phyloP scores from a whole-genome alignment of 441 rosid species.

The Eutrema salsugineum region DNA sequence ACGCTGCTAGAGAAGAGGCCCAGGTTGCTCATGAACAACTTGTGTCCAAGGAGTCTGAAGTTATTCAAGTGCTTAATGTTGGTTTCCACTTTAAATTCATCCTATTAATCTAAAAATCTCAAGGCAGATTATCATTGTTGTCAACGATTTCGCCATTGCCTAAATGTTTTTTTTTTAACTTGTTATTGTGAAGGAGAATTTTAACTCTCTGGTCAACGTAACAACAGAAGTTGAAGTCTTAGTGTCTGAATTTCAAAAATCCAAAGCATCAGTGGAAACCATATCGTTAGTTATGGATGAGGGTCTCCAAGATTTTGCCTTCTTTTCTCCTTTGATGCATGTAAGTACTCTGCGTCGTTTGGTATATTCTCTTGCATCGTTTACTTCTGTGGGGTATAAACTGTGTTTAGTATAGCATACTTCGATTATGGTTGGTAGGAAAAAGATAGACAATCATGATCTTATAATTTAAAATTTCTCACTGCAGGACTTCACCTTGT shows the following conservation, averaged over 20 bases:
- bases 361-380: not conserved
- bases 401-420: constrained; percentile 1
- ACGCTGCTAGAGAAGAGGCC: constrained; percentile 59
- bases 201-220: constrained; percentile 39
- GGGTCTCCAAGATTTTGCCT: constrained; percentile 52
- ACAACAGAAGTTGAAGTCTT: constrained; percentile 58
- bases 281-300: constrained; percentile 55
- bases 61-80: constrained; percentile 43
- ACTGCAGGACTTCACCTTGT: constrained; percentile 61
- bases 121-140: not conserved
- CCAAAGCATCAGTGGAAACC: constrained; percentile 43
- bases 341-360: constrained; percentile 46
- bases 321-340: constrained; percentile 36
- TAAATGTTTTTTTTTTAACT: constrained; percentile 26
- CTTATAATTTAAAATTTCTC: constrained; percentile 5
- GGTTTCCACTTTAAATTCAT: constrained; percentile 19
- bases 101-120: constrained; percentile 8
- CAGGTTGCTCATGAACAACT: constrained; percentile 52
- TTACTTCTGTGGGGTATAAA: not conserved
- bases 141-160: constrained; percentile 14
- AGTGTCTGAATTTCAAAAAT: constrained; percentile 49
- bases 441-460: not conserved
- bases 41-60: constrained; percentile 41
- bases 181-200: constrained; percentile 35
- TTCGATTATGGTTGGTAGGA: not conserved